Percentiles rank a stretch among this genome's conserved stretches.
These are phyloP conservation scores for sunflower (Helianthus annuus) DNA, from an alignment of 129 eudicot genomes.

Conservation along the genomic window HanXRQr2.0-SUNRISE NC_035436.2:198779591-198780090, in stretches of 20 bases:
- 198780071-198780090: slow-evolving; percentile 24
- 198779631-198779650: slow-evolving; percentile 33
- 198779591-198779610: slow-evolving; percentile 24
- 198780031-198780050: slow-evolving; percentile 28
- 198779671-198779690: slow-evolving; percentile 22
- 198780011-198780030: slow-evolving; percentile 1
- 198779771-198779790: slow-evolving; percentile 29
- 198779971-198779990: too few species aligned
- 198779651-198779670: slow-evolving; percentile 27
- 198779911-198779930: slow-evolving; percentile 50
- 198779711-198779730: slow-evolving; percentile 36
- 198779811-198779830: slow-evolving; percentile 48
- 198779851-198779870: slow-evolving; percentile 47
- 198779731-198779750: slow-evolving; percentile 21
- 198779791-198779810: slow-evolving; percentile 42
- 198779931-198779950: slow-evolving; percentile 43
- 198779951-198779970: slow-evolving; percentile 22
- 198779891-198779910: slow-evolving; percentile 50
- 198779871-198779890: slow-evolving; percentile 40
- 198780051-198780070: slow-evolving; percentile 16
- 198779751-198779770: slow-evolving; percentile 13
- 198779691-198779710: slow-evolving; percentile 38
- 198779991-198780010: slow-evolving; percentile 24
- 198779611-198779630: background rate
- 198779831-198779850: slow-evolving; percentile 45